Evolutionary conservation across 306 rosid genomes (phyloP).

Genomic region (Dalbergia cochinchinensis): DNA sequence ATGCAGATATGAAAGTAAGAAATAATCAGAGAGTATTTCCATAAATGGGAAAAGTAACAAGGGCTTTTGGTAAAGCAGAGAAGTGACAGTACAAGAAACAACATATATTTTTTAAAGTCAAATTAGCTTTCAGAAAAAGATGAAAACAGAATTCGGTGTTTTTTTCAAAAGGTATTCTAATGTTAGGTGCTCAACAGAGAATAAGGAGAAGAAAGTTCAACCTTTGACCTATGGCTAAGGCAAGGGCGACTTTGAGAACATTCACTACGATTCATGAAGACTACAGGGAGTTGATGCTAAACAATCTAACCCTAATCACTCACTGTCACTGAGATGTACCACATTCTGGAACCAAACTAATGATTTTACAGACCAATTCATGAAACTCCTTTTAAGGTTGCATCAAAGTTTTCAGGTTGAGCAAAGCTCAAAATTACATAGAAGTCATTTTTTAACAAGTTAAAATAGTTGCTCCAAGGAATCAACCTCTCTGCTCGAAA

Average conservation of each 20-base stretch:
- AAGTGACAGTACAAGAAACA: background rate
- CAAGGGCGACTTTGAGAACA: background rate
- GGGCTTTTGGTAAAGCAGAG: conserved; percentile 40
- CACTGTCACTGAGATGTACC: background rate
- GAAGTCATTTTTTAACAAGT: background rate
- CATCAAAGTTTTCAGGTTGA: background rate
- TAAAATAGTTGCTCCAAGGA: conserved; percentile 35
- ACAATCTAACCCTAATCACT: background rate
- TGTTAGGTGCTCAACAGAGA: background rate
- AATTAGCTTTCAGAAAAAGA: background rate
- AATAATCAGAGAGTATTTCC: background rate
- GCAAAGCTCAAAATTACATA: background rate
- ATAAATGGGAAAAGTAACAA: background rate
- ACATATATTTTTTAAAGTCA: background rate
- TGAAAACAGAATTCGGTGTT: background rate
- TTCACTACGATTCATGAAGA: background rate
- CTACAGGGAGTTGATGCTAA: background rate
- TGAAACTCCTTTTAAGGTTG: background rate
- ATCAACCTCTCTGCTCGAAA: conserved; percentile 90
- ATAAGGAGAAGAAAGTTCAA: background rate
- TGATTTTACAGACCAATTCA: background rate
- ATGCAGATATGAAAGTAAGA: too few species aligned
- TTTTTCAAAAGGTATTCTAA: background rate
- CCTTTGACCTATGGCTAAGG: background rate
- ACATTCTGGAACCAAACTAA: background rate